These are phyloP conservation scores for Mangifera indica DNA, from an alignment of 345 rosid genomes.

Conservation along the genomic window DNA sequence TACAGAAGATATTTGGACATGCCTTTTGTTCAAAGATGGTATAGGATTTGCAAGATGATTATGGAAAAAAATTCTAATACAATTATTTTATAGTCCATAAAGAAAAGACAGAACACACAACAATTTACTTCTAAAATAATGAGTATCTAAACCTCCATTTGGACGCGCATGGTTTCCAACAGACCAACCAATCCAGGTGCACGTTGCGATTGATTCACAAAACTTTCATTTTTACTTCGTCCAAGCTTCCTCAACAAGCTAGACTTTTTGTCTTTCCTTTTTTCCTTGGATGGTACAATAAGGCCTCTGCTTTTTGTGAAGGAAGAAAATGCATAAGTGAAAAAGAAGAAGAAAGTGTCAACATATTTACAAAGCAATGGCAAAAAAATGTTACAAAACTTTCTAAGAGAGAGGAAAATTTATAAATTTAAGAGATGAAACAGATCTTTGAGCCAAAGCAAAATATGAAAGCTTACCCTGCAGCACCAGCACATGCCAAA, in stretches of 20 bases:
- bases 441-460: conserved; percentile 10
- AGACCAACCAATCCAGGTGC: conserved; percentile 77
- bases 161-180: conserved; percentile 86
- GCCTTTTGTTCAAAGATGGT: neutral
- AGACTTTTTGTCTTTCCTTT: conserved; percentile 82
- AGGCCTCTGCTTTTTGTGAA: conserved; percentile 56
- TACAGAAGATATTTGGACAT: neutral
- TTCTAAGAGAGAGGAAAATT: neutral
- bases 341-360: conserved; percentile 16
- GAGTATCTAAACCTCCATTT: conserved; percentile 73
- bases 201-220: conserved; percentile 54
- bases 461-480: conserved; percentile 59
- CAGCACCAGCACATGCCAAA: conserved; percentile 94
- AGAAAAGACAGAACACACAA: too few relatives aligned
- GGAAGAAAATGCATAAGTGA: conserved; percentile 16
- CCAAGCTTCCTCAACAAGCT: conserved; percentile 92
- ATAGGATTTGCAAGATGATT: neutral
- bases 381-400: neutral
- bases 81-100: neutral
- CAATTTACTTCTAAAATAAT: neutral
- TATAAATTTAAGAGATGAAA: conserved; percentile 5
- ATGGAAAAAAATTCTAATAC: neutral
- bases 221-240: conserved; percentile 67
- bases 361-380: conserved; percentile 9
- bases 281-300: conserved; percentile 86